Conservation (phyloP, 306 rosid genomes). For the Vachellia pachyceras region DNA sequence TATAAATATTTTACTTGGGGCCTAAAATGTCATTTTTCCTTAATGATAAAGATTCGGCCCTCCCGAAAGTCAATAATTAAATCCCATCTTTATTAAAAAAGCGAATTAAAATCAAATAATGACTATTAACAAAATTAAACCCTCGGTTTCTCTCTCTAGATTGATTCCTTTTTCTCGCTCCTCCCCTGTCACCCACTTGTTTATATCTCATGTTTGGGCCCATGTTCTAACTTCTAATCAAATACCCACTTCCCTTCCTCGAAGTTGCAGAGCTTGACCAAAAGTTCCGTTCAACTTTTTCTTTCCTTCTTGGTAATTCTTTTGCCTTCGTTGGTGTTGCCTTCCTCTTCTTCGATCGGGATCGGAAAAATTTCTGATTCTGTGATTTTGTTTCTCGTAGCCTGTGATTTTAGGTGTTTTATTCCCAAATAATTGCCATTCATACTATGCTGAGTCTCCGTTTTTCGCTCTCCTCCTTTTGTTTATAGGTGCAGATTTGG, state of each 20-base stretch:
- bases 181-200: constrained; percentile 27
- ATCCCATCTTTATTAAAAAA: background rate
- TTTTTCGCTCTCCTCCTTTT: background rate
- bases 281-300: background rate
- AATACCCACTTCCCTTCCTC: constrained; percentile 35
- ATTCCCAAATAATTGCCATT: background rate
- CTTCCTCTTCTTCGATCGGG: constrained; percentile 5
- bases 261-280: constrained; percentile 52
- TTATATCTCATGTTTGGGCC: background rate
- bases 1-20: background rate
- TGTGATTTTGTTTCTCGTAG: constrained; percentile 24
- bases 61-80: constrained; percentile 40
- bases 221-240: background rate
- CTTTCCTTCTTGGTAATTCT: constrained; percentile 41
- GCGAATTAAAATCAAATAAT: background rate
- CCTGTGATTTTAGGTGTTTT: constrained; percentile 36
- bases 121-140: constrained; percentile 34
- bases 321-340: background rate
- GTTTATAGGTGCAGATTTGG: constrained; percentile 34
- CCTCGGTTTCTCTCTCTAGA: constrained; percentile 43
- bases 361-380: constrained; percentile 11
- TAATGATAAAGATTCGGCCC: constrained; percentile 15
- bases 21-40: background rate
- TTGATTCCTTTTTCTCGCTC: constrained; percentile 42
- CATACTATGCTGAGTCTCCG: background rate